Conservation (phyloP, 2,329 filamentous ascomycete genomes). For the Fusarium robinianum region DNA sequence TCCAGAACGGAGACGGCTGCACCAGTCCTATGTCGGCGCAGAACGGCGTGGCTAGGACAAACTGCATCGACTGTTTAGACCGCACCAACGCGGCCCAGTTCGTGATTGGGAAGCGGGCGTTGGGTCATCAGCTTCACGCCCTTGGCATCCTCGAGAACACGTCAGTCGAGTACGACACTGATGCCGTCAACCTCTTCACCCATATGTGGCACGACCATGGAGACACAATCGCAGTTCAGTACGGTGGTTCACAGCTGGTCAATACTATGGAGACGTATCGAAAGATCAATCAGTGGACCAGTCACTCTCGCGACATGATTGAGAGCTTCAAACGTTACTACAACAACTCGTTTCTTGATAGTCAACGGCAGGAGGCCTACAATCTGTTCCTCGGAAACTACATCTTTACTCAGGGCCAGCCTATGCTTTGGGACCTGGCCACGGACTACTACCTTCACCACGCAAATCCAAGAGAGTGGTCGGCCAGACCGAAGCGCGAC, state of each 20-base stretch:
- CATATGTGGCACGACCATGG: conserved; percentile 99
- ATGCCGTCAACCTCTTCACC: conserved; percentile 94
- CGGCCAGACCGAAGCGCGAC: conserved; percentile 62
- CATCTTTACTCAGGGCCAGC: conserved; percentile 81
- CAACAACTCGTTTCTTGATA: conserved; percentile 97
- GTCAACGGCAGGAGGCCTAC: conserved; percentile 96
- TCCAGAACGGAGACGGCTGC: conserved; percentile 82
- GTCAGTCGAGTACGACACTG: conserved; percentile 87
- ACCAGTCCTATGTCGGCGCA: conserved; percentile 71
- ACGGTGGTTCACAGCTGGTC: conserved; percentile 94
- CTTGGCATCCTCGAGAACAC: conserved; percentile 83
- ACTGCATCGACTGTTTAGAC: conserved; percentile 97
- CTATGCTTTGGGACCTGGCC: conserved; percentile 94
- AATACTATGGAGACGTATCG: conserved; percentile 99
- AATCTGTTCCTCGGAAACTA: conserved; percentile 98
- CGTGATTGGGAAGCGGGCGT: conserved; percentile 91
- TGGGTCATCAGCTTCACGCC: conserved; percentile 90
- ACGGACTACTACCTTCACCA: conserved; percentile 98
- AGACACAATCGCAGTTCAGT: conserved; percentile 96
- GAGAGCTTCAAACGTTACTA: conserved; percentile 99
- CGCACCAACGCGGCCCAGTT: conserved; percentile 98
- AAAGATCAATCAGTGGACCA: conserved; percentile 99
- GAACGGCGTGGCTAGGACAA: conserved; percentile 91
- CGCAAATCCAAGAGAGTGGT: conserved; percentile 75
- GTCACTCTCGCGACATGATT: conserved; percentile 96